A percentile compares a stretch with the other conserved stretches of the same genome.
phyloP scores from a whole-genome alignment of 2,329 filamentous ascomycete species.

The Fusarium duplospermum region DNA sequence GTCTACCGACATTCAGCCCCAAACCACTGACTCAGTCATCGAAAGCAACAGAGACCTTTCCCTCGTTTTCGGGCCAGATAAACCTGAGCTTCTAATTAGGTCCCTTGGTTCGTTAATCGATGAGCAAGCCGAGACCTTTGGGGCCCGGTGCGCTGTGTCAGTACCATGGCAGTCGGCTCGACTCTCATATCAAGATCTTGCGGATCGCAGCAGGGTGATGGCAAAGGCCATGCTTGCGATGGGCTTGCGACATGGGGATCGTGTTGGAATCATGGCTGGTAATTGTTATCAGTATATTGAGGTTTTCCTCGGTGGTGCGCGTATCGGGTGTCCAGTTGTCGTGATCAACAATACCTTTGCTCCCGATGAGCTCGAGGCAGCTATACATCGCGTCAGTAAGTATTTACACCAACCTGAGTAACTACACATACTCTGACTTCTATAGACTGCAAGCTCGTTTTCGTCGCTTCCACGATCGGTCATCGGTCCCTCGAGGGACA shows the following conservation, averaged over 20 bases:
- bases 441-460: slow-evolving; percentile 14
- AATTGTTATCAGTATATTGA: slow-evolving; percentile 32
- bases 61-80: not conserved
- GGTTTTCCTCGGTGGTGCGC: slow-evolving; percentile 22
- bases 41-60: not conserved
- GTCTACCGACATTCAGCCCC: not conserved
- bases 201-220: slow-evolving; percentile 15
- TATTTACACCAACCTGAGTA: not conserved
- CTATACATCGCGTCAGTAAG: slow-evolving; percentile 11
- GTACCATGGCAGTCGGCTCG: slow-evolving; percentile 23
- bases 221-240: slow-evolving; percentile 24
- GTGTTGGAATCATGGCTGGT: slow-evolving; percentile 27
- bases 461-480: slow-evolving; percentile 7
- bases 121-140: slow-evolving; percentile 9
- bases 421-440: fast-evolving
- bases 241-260: slow-evolving; percentile 15
- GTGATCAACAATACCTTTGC: slow-evolving; percentile 34
- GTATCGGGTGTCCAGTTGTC: slow-evolving; percentile 26
- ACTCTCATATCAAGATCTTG: slow-evolving; percentile 15
- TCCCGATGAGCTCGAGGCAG: slow-evolving; percentile 9
- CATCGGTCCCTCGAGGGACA: not conserved
- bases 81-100: not conserved
- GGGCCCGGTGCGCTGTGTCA: slow-evolving; percentile 4
- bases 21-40: not conserved
- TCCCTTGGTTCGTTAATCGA: slow-evolving; percentile 6